These are phyloP conservation scores for Acaromyces ingoldii DNA, from an alignment of 1,284 basidiomycete genomes.

Conservation along the genomic window DNA sequence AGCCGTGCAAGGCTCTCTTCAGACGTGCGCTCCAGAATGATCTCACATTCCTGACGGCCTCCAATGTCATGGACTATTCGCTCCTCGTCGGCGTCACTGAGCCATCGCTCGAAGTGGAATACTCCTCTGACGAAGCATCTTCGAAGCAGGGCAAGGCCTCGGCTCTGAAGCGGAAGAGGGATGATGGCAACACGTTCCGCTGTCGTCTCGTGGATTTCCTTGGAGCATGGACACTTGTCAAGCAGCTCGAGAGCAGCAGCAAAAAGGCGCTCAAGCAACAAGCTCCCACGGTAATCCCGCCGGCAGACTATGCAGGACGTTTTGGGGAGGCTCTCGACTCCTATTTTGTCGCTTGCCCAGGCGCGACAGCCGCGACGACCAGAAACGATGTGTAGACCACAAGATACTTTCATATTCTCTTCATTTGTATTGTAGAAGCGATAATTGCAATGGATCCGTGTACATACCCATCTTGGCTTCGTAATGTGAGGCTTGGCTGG, in stretches of 20 bases:
- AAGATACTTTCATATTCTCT: no score
- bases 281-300: conserved; percentile 35
- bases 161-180: no score
- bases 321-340: conserved; percentile 29
- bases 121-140: no score
- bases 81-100: conserved; percentile 40
- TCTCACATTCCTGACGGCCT: conserved; percentile 32
- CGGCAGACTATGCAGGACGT: conserved; percentile 35
- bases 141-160: no score
- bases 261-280: conserved; percentile 37
- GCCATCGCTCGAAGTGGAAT: no score
- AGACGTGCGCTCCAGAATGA: conserved; percentile 33
- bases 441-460: no score
- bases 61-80: conserved; percentile 47
- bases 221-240: conserved; percentile 41
- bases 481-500: no score
- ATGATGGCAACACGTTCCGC: conserved; percentile 24
- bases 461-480: no score
- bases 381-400: no score
- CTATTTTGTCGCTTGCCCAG: conserved; percentile 26
- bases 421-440: no score
- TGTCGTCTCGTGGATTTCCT: conserved; percentile 41
- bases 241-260: conserved; percentile 35
- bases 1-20: conserved; percentile 32
- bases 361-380: no score